These are phyloP conservation scores for Solanum sitiens DNA, from an alignment of 257 asterid species.

Conservation along the genomic window DNA sequence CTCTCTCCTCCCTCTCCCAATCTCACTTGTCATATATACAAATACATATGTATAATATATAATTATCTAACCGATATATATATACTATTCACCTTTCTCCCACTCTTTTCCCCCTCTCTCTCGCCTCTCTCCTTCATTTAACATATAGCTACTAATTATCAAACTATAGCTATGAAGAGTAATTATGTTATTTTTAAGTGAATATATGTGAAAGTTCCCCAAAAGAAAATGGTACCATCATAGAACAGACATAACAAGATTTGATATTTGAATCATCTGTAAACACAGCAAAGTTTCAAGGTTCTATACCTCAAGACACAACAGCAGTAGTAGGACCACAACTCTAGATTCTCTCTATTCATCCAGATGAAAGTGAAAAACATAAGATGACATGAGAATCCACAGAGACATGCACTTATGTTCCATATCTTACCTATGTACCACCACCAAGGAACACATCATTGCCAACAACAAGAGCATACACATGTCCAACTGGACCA, in stretches of 20 bases:
- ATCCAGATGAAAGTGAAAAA: background rate
- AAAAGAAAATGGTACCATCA: constrained; percentile 93
- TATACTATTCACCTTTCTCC: too few relatives aligned
- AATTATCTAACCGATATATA: too few relatives aligned
- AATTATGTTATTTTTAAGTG: too few relatives aligned
- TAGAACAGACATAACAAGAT: constrained; percentile 78
- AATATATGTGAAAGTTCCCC: background rate
- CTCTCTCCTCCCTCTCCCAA: too few relatives aligned
- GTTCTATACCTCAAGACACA: constrained; percentile 63
- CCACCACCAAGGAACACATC: constrained; percentile 92
- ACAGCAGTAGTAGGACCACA: background rate
- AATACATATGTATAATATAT: too few relatives aligned
- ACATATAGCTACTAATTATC: too few relatives aligned
- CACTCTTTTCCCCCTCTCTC: too few relatives aligned
- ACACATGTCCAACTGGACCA: constrained; percentile 96
- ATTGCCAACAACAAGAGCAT: constrained; percentile 72
- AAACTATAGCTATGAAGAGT: too few relatives aligned
- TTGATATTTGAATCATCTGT: background rate
- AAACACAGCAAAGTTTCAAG: constrained; percentile 6
- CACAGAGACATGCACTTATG: background rate
- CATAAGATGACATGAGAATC: background rate
- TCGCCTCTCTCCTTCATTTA: too few relatives aligned
- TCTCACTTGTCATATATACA: too few relatives aligned
- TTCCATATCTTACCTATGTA: constrained; percentile 45
- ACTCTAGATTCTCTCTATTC: background rate